Evolutionary conservation across 495 filamentous ascomycete genomes (phyloP), one percentile per base, ranked within the genome.

Genomic region (Bacidia gigantensis): DNA sequence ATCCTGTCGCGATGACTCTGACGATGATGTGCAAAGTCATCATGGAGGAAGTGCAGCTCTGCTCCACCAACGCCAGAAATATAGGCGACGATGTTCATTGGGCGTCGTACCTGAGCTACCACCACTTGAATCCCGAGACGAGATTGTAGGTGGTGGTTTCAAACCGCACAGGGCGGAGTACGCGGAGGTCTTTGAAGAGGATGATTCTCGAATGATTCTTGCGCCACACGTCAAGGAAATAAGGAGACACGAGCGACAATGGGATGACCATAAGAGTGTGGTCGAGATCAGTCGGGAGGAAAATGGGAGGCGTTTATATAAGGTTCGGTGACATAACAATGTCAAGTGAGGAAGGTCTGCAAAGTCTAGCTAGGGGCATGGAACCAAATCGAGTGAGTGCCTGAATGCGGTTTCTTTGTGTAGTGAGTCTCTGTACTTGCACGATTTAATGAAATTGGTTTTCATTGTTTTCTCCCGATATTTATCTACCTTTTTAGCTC

Each of bases 41-140:
- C 47, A 50, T 38, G 47, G 47, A 24, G 47, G 47, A 2, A 35
- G 25, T 22, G 47, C 47, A 11, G 47, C 47, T 0, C 21, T 50
- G 17, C 47, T 50, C 2, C 47, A 50, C 26, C 47, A 50, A 26
- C 47, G 47, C 10, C n/a, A 50, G 47, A 38, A 38, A 38, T 50
- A 50, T 22, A 29, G 18, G 25, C 47, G 47, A 11, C 22, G 47
- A 17, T 21, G n/a, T 1, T 50, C 47, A 3, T 26, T 11, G 3
- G 47, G 47, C 18, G 20, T 21, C 1, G 47, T 50, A 10, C 47
- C 47, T 2, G 47, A 2, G 11, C 7, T 50, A n/a, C 24, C 47
- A n/a, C 47, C 47, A 11, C 9, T 50, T 21, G 47, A 50, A 26
- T 22, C 32, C 5, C 26, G 47, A 25, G 20, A 21, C 1, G 47